Base-by-base conservation (phyloP, 306 rosid genomes). In the Coriaria nepalensis region DNA sequence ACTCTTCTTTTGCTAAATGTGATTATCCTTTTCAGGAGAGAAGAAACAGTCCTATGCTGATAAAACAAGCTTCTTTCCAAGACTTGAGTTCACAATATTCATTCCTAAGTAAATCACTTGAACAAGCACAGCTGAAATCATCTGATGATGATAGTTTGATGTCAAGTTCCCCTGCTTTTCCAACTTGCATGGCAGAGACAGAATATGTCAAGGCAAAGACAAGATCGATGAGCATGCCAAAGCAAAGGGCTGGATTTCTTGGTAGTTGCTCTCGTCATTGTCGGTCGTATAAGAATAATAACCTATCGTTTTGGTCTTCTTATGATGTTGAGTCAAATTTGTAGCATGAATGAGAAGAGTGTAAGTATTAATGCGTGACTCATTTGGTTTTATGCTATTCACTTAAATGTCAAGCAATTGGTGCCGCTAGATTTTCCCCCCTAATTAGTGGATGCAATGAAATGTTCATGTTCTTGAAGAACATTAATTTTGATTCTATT, bases 171-270 rank as follows among this genome's bases (percentile, higher is more conserved):
- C 80, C 81, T 4, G 56, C 53, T 58, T 73, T 69, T 34, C 79
- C 74, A n/a, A 61, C 84, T 13, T 69, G 60, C 63, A 66, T 73
- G 92, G 68, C 77, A 14, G 62, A 64, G 13, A 70, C 85, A 13
- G 79, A 76, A 52, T 82, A 92, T 9, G 76, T 73, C 35, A 75
- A 63, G 67, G 92, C 74, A 33, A 82, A 73, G 62, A 72, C 69
- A 11, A 73, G 87, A 55, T 75, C 94, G 29, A 68, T 67, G 63
- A 82, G 92, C 61, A 77, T 80, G 35, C 87, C 92, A 34, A 75
- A 65, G 69, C 83, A 70, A 62, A 68, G 92, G 53, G 60, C 67
- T 44, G 67, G 66, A 35, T 73, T 56, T 45, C 42, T 66, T 33
- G 83, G 75, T 46, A 41, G 67, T 41, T 61, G 42, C 56, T 56